Base-by-base conservation (phyloP, 192 early-diverging fungal genomes). In the Pecoramyces ruminantium region DNA sequence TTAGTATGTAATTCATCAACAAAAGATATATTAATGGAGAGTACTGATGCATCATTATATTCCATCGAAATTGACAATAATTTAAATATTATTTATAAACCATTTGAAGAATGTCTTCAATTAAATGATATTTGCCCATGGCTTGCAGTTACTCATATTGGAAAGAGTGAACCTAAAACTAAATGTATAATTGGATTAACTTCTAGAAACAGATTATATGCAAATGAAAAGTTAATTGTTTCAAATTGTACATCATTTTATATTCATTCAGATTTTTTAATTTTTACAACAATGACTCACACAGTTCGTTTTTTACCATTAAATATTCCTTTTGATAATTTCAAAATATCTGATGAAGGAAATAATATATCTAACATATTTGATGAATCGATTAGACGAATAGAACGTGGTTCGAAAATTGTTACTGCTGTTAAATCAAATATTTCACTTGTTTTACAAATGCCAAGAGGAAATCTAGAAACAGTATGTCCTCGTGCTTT, bases 401-500 rank as follows among this genome's bases (percentile, higher is more conserved):
- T 99, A n/a, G 97, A 99, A 86, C 91, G 96, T 78, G 97, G 96
- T 16, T 88, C 97, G 15, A 89, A 91, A 29, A 95, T 98, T 83
- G 93, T 98, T 9, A 79, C 91, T 67, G 94, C 94, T 0, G 85
- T 92, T 14, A 93, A 95, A 2, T 85, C 83, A 77, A 92, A 89
- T 79, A 89, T 91, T 21, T 89, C 88, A 79, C 83, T 95, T 38
- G 84, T 95, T 25, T 84, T 88, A 79, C 85, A 92, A 86, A 99
- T 99, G 97, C 97, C 97, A 17, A 93, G 97, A 30, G 97, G 97
- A 13, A 99, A 99, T 80, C 86, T 98, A 79, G 97, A 99, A 83
- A 98, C 96, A 0, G 89, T 99, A 28, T 87, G 90, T 21, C 97
- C 97, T 3, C 92, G 97, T 9, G 94, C 96, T 12, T 85, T 99